Evolutionary conservation across 306 rosid species (phyloP).

Genomic region (Casuarina cunninghamiana): DNA sequence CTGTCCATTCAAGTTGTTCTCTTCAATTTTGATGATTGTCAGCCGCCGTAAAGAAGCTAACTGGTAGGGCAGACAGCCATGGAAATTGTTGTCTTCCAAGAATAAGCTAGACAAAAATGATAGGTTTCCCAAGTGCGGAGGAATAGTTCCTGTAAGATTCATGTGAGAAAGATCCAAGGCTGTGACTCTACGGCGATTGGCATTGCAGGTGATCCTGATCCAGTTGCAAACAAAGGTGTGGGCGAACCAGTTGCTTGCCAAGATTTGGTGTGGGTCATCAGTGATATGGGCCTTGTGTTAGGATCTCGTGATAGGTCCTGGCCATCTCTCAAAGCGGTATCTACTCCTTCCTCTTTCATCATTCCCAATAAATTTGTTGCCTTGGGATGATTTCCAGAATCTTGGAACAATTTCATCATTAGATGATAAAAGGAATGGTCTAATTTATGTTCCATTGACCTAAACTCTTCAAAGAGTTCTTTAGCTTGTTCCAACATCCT

Average conservation of each 20-base stretch:
- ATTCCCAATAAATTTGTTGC: slow-evolving; percentile 66
- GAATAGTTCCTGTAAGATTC: not conserved
- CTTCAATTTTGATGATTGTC: not conserved
- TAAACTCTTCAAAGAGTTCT: slow-evolving; percentile 88
- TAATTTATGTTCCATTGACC: slow-evolving; percentile 56
- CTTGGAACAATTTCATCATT: slow-evolving; percentile 86
- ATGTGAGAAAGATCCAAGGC: not conserved
- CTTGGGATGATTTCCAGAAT: slow-evolving; percentile 72
- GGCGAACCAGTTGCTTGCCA: not conserved
- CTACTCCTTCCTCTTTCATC: slow-evolving; percentile 89
- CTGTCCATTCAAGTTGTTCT: not conserved
- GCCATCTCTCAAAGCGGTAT: too few relatives aligned
- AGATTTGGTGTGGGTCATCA: not conserved
- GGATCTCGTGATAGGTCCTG: too few relatives aligned
- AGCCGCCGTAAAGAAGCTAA: not conserved
- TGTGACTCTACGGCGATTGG: not conserved
- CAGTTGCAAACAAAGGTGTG: not conserved
- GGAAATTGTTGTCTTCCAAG: not conserved
- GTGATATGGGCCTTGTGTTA: not conserved
- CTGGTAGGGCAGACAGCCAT: not conserved
- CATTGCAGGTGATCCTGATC: not conserved
- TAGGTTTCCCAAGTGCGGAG: not conserved
- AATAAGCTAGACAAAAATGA: not conserved
- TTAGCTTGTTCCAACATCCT: slow-evolving; percentile 68
- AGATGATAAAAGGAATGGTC: slow-evolving; percentile 89